phyloP scores from a whole-genome alignment of 331 rosid species.

The Telfairia occidentalis region DNA sequence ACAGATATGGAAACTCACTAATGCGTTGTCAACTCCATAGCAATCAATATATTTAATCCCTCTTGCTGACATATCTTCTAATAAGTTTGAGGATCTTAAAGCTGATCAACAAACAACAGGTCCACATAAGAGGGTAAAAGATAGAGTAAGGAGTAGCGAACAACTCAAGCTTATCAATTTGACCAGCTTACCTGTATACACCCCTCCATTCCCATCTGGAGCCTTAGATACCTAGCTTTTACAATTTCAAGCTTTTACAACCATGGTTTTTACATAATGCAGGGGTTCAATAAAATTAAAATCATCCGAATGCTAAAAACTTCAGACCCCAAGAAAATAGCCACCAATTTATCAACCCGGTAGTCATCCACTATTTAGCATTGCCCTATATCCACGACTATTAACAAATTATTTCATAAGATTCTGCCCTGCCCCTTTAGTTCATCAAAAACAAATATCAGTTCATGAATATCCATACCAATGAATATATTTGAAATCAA shows the following conservation, averaged over 20 bases:
- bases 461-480: neutral
- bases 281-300: neutral
- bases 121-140: constrained; percentile 11
- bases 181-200: constrained; percentile 57
- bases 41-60: constrained; percentile 91
- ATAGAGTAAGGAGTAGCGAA: constrained; percentile 8
- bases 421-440: neutral
- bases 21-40: constrained; percentile 96
- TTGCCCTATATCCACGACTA: neutral
- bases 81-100: constrained; percentile 53
- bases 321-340: neutral
- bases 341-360: neutral
- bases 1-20: constrained; percentile 40
- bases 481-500: neutral
- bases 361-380: neutral
- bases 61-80: constrained; percentile 86
- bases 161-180: constrained; percentile 11
- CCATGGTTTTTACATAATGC: neutral
- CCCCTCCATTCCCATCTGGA: constrained; percentile 99
- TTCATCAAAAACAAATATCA: neutral
- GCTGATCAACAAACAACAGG: constrained; percentile 40
- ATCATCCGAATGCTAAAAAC: neutral
- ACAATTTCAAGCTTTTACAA: constrained; percentile 19
- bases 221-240: constrained; percentile 81
- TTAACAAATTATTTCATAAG: neutral